Conservation (phyloP, 257 asterid genomes). For the Ajuga chamaepitys region DNA sequence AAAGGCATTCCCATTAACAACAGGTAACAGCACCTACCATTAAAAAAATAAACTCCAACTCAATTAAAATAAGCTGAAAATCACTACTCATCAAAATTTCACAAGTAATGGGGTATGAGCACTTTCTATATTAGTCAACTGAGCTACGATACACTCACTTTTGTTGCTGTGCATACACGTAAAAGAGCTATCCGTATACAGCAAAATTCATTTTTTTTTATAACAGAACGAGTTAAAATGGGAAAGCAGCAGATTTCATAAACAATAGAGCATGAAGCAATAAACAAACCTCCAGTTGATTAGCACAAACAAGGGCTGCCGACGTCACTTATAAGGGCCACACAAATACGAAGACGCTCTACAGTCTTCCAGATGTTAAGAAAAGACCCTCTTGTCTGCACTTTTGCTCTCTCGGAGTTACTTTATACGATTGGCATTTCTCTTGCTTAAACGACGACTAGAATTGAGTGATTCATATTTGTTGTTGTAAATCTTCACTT, state of each 20-base stretch:
- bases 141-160: conserved; percentile 28
- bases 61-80: conserved; percentile 18
- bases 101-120: conserved; percentile 11
- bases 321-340: conserved; percentile 21
- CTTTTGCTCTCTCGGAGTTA: not conserved
- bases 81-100: not conserved
- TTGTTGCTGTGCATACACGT: conserved; percentile 38
- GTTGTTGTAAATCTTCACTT: conserved; percentile 1
- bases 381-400: not conserved
- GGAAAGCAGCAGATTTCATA: conserved; percentile 19
- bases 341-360: conserved; percentile 15
- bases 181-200: conserved; percentile 32
- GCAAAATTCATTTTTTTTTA: conserved; percentile 20
- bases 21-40: conserved; percentile 16
- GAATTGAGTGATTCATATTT: conserved; percentile 47
- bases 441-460: conserved; percentile 15
- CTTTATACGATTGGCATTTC: conserved; percentile 5
- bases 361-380: conserved; percentile 20
- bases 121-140: conserved; percentile 38
- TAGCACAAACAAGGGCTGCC: conserved; percentile 18
- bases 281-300: conserved; percentile 9
- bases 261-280: not conserved
- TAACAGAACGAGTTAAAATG: conserved; percentile 14
- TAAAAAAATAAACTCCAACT: conserved; percentile 11
- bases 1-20: conserved; percentile 8